A percentile compares a stretch with the other conserved stretches of the same genome.
Conservation (phyloP, 139 green algal genomes). For the Haematococcus sp. region DNA sequence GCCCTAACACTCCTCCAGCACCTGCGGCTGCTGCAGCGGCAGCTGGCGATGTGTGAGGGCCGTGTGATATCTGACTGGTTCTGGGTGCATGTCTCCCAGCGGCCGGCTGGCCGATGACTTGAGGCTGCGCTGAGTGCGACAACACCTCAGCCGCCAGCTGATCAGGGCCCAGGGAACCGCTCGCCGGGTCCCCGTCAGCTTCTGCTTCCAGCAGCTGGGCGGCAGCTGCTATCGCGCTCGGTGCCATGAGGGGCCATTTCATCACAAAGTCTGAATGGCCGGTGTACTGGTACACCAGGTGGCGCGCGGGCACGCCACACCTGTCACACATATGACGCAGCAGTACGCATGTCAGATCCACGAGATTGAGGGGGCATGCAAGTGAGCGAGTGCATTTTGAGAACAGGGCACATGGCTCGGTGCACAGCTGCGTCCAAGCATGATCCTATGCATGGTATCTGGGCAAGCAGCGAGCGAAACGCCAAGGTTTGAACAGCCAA, state of each 20-base stretch:
- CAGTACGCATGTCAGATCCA: not conserved
- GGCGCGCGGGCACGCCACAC: slow-evolving; percentile 43
- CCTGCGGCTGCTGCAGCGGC: not conserved
- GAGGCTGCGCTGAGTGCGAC: too few species aligned
- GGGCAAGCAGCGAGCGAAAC: not conserved
- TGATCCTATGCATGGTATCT: not conserved
- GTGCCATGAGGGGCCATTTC: not conserved
- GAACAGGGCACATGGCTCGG: too few species aligned
- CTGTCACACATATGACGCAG: not conserved
- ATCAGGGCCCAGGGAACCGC: not conserved
- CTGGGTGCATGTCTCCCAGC: too few species aligned
- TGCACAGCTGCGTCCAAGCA: not conserved
- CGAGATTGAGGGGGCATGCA: not conserved
- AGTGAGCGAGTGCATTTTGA: not conserved
- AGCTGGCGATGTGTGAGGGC: not conserved
- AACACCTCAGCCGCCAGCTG: not conserved
- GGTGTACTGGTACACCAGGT: slow-evolving; percentile 65
- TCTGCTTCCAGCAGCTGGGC: not conserved
- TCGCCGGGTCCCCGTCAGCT: not conserved
- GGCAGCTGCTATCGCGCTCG: not conserved
- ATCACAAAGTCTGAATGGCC: slow-evolving; percentile 55
- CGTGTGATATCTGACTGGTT: too few species aligned
- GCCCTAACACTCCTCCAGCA: not conserved
- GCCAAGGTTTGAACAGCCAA: not conserved
- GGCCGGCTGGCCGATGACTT: too few species aligned